Evolutionary conservation across 176 grass and related monocot species (phyloP), one percentile per base, ranked within the genome.

Genomic region (Lolium perenne): DNA sequence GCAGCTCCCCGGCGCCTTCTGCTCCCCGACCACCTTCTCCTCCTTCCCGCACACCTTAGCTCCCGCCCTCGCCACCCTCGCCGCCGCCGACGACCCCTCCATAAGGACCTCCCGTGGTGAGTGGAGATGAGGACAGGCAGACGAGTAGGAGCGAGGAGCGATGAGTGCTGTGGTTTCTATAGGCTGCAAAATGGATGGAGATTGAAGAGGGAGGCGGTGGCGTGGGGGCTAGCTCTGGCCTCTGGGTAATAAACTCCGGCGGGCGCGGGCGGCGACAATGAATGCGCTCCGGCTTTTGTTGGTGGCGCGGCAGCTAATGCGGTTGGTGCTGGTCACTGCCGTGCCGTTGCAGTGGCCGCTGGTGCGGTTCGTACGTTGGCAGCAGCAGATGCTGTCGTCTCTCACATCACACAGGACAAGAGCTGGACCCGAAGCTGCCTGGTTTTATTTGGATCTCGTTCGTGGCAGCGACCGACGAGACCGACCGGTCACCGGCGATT

Each of bases 1-100:
- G 90, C 95, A 97, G 84, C 84, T 92, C 58, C 95, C 92, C 0
- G 95, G 92, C 14, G 95, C 92, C 88, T 89, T 94, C 69, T 88
- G 79, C 64, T 53, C 88, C 18, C 90, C 90, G 16, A 94, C 51
- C 71, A 94, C 86, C 85, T 64, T 94, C 88, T 91, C 88, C 68
- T 89, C 85, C 83, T 91, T 89, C 11, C 62, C 86, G 72, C 90
- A 94, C 66, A 97, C 47, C 79, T 83, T 40, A 35, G 2, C 11
- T 41, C 75, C 51, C 51, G 26, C 79, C 81, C 29, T 9, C 77
- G 40, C 80, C 82, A 3, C 20, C 77, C 4, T 41, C 76, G 22
- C 41, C 29, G 61, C 5, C 73, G 68, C 10, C 67, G 15, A 1
- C 58, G 9, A 14, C 4, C 4, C 17, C 16, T 25, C 15, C 43